Evolutionary conservation across 1,139 yeast genomes (phyloP).

Genomic region (Yamadazyma mexicana): DNA sequence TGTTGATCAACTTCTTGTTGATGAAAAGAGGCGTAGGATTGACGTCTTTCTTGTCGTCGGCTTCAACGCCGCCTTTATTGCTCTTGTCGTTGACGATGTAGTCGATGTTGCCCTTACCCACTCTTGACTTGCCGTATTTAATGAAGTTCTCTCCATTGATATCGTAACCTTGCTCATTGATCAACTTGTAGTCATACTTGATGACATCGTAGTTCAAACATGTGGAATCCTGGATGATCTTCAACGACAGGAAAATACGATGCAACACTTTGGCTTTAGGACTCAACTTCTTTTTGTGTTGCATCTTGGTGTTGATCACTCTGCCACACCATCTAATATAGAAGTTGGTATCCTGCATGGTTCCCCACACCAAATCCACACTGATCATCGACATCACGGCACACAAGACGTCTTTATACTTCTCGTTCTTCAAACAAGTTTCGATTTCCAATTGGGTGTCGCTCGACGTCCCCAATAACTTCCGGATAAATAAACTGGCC

Average conservation of each 20-base stretch:
- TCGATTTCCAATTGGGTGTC: slow-evolving; percentile 40
- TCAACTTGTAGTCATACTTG: slow-evolving; percentile 33
- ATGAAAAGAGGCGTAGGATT: slow-evolving; percentile 43
- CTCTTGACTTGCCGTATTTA: slow-evolving; percentile 23
- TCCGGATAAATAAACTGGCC: slow-evolving; percentile 67
- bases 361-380: slow-evolving; percentile 88
- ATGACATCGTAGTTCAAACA: slow-evolving; percentile 44
- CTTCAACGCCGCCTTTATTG: slow-evolving; percentile 6
- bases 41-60: slow-evolving; percentile 1
- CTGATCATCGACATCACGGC: slow-evolving; percentile 87
- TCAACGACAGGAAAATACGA: slow-evolving; percentile 73
- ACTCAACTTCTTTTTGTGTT: slow-evolving; percentile 62
- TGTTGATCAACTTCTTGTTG: slow-evolving; percentile 44
- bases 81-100: slow-evolving; percentile 10
- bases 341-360: slow-evolving; percentile 81
- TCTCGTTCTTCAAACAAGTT: slow-evolving; percentile 61
- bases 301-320: slow-evolving; percentile 69
- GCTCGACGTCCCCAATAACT: slow-evolving; percentile 37
- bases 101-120: slow-evolving; percentile 11
- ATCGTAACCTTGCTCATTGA: slow-evolving; percentile 36
- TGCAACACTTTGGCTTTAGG: slow-evolving; percentile 78
- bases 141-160: slow-evolving; percentile 44
- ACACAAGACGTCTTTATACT: slow-evolving; percentile 80
- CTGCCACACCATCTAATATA: slow-evolving; percentile 77
- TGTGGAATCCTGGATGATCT: slow-evolving; percentile 73